phyloP scores from a whole-genome alignment of 257 asterid species.

The Lycium ferocissimum region DNA sequence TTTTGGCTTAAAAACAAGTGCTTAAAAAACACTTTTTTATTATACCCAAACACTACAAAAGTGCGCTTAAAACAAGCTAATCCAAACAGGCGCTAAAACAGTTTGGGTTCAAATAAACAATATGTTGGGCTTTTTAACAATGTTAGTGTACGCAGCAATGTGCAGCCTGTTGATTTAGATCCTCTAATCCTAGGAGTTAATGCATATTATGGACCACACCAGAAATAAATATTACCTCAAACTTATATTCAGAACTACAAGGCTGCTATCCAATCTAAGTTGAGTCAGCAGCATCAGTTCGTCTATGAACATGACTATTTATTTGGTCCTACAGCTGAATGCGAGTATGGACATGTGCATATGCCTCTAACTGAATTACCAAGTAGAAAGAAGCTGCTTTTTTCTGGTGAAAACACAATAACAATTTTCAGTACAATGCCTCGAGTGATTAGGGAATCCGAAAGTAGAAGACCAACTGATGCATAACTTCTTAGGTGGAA shows the following conservation, averaged over 20 bases:
- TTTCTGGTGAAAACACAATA: no score
- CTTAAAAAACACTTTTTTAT: no score
- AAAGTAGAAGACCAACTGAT: neutral
- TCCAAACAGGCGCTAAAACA: neutral
- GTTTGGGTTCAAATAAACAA: neutral
- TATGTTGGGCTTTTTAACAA: neutral
- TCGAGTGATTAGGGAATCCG: neutral
- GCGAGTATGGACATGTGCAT: neutral
- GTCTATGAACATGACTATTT: neutral
- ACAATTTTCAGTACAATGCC: neutral
- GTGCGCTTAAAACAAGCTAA: no score
- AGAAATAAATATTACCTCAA: neutral
- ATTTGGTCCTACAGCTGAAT: slow-evolving; percentile 7
- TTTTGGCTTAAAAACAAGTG: no score
- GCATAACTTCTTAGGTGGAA: no score
- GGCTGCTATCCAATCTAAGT: neutral
- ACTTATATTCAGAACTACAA: neutral
- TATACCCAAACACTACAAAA: no score
- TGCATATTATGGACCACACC: neutral
- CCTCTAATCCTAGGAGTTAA: neutral
- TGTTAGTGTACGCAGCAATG: neutral
- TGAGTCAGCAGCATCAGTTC: neutral
- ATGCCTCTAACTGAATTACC: neutral
- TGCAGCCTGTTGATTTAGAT: neutral
- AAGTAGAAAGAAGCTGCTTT: neutral